phyloP scores from a whole-genome alignment of 345 rosid genomes.

The Eucalyptus polybractea region DNA sequence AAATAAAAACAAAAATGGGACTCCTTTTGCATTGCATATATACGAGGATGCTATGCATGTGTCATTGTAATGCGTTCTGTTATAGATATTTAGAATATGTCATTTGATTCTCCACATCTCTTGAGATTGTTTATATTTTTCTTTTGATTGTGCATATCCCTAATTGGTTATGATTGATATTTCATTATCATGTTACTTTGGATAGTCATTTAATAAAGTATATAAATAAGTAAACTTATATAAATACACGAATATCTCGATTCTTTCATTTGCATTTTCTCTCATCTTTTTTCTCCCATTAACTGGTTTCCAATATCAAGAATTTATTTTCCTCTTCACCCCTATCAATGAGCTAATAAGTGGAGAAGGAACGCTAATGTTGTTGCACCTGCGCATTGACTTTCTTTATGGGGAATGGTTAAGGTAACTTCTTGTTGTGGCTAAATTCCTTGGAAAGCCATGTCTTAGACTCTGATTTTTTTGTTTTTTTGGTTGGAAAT shows the following conservation, averaged over 20 bases:
- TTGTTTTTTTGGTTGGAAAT: background rate
- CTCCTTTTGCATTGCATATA: background rate
- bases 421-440: background rate
- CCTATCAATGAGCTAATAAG: background rate
- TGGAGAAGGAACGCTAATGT: background rate
- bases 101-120: background rate
- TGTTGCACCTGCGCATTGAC: background rate
- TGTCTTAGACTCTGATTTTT: background rate
- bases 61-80: background rate
- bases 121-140: background rate
- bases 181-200: background rate
- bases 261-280: background rate
- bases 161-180: background rate
- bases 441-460: background rate
- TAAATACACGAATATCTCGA: background rate
- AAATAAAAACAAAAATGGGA: no score
- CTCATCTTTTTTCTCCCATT: background rate
- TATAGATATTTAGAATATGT: background rate
- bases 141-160: background rate
- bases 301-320: background rate
- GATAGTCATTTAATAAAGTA: background rate
- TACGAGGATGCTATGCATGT: fast-evolving
- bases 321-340: background rate
- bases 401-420: background rate
- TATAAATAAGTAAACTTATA: background rate